A percentile compares a stretch with the other conserved stretches of the same genome.
Conservation (phyloP, 2,329 filamentous ascomycete species). For the Colletotrichum graminicola region DNA sequence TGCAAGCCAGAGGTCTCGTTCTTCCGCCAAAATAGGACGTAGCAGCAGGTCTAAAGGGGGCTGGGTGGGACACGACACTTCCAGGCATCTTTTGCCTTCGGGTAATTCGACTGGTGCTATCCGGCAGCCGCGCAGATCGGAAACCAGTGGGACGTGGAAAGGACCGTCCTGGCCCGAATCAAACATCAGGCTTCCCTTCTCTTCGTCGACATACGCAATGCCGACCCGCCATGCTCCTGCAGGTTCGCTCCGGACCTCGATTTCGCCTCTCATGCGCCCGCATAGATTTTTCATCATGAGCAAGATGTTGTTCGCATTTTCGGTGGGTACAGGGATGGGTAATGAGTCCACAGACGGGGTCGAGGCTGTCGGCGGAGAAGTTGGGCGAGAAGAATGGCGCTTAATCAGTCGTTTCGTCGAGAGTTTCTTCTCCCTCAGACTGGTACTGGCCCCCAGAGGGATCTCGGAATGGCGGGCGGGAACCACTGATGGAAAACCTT, state of each 20-base stretch:
- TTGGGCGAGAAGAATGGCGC: conserved; percentile 67
- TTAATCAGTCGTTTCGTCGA: conserved; percentile 67
- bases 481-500: conserved; percentile 58
- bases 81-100: conserved; percentile 63
- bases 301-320: conserved; percentile 78
- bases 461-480: conserved; percentile 45
- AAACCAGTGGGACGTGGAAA: conserved; percentile 75
- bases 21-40: conserved; percentile 71
- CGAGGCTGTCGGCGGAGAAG: conserved; percentile 65
- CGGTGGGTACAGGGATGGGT: conserved; percentile 69
- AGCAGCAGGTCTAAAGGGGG: conserved; percentile 73
- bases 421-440: conserved; percentile 61
- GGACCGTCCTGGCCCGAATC: conserved; percentile 76
- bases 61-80: conserved; percentile 60
- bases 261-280: conserved; percentile 82
- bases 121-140: conserved; percentile 80
- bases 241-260: conserved; percentile 76
- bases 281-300: conserved; percentile 82
- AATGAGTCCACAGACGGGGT: conserved; percentile 70
- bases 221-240: conserved; percentile 75
- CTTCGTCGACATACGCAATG: conserved; percentile 83
- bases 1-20: conserved; percentile 84
- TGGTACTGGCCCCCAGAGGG: conserved; percentile 44
- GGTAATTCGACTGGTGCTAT: conserved; percentile 68
- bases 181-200: conserved; percentile 79